These are phyloP conservation scores for Tetratostichococcus sp. DNA, from an alignment of 139 green algal species.

Conservation along the genomic window DNA sequence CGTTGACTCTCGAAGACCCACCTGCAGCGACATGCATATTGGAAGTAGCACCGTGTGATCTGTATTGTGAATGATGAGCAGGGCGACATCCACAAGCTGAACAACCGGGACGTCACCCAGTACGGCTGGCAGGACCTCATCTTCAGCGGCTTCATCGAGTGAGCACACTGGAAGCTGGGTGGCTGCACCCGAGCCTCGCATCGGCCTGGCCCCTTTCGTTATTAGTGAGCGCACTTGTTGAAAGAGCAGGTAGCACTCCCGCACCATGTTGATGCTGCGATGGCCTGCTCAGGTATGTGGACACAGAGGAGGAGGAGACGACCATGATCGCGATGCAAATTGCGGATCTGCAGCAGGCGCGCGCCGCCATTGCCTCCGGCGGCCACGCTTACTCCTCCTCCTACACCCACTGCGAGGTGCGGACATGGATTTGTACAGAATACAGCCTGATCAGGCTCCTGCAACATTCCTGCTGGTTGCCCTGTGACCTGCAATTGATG, in stretches of 20 bases:
- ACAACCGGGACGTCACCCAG: conserved; percentile 29
- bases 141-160: conserved; percentile 69
- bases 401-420: conserved; percentile 95
- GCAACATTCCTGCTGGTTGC: too few relatives aligned
- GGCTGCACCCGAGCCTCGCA: too few relatives aligned
- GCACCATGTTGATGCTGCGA: neutral
- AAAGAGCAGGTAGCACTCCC: neutral
- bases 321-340: conserved; percentile 98
- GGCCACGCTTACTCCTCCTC: conserved; percentile 50
- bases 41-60: too few relatives aligned
- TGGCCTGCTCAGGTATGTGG: conserved; percentile 42
- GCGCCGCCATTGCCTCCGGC: conserved; percentile 6
- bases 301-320: conserved; percentile 94
- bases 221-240: too few relatives aligned
- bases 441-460: too few relatives aligned
- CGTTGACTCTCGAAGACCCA: too few relatives aligned
- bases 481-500: too few relatives aligned
- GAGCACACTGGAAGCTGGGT: conserved; percentile 18
- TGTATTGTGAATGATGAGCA: too few relatives aligned
- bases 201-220: neutral
- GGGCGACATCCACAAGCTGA: conserved; percentile 61
- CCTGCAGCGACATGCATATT: too few relatives aligned
- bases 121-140: conserved; percentile 62
- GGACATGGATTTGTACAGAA: too few relatives aligned
- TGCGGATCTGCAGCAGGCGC: conserved; percentile 56